Evolutionary conservation across 345 rosid genomes (phyloP), one percentile per base, ranked within the genome.

Genomic region (Anacardium occidentale): DNA sequence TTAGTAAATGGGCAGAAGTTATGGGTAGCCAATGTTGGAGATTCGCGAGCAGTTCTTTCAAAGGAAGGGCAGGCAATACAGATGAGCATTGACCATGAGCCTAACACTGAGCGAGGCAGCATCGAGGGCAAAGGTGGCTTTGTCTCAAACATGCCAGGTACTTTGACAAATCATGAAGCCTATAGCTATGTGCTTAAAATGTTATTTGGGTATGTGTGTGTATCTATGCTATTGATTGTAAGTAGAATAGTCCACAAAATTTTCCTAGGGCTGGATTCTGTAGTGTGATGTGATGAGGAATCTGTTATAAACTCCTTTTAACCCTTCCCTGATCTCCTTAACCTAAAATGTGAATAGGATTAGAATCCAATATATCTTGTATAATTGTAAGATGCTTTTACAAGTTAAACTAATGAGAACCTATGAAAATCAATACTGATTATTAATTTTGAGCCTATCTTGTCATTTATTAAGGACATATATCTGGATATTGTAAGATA

Each of bases 61-160:
- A 85, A 47, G 69, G 71, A 74, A 54, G 94, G 94, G 63, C 75
- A 83, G 73, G 94, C 91, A 6, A 66, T 78, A 75, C 91, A 87
- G 74, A 84, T 89, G 89, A 70, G 85, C 32, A 21, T 74, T 18
- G 90, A 89, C 75, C 94, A 89, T 66, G 94, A 89, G 74, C 94
- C 94, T 2, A 85, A 87, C 75, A 87, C 86, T 22, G 90, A 89
- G 77, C 75, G 94, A 45, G 82, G 74, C 37, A 85, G 87, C 79
- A 89, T 87, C 1, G 91, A 89, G 76, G 73, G 78, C 70, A 81
- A 54, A 83, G 91, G 94, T 17, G 91, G 94, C 63, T 89, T 89
- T 73, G 94, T 87, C 65, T 87, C 94, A 3, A 89, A 89, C 76
- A 83, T 89, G 94, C 94, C 94, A 81, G 91, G 94, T 89, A 57